Percentiles rank a stretch among this genome's conserved stretches.
Evolutionary conservation across 2,329 filamentous ascomycete species (phyloP).

Genomic region (Fusarium circinatum): DNA sequence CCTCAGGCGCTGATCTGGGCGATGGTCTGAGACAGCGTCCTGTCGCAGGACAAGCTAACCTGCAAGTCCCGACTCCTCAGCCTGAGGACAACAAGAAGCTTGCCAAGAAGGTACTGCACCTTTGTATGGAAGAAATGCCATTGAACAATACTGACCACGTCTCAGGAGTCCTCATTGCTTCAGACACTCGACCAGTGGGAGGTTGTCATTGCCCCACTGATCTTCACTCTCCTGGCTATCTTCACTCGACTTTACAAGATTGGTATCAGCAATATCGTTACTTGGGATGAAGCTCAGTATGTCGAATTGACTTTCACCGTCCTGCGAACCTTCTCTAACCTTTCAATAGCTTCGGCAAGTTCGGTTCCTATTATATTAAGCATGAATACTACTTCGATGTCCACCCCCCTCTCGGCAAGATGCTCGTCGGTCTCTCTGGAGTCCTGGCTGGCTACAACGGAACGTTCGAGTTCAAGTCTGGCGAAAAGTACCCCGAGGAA

Average conservation of each 20-base stretch:
- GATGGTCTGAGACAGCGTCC: conserved; percentile 67
- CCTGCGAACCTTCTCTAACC: conserved; percentile 13
- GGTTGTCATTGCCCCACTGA: conserved; percentile 67
- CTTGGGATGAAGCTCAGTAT: conserved; percentile 74
- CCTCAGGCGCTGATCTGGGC: conserved; percentile 68
- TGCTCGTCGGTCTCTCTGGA: conserved; percentile 95
- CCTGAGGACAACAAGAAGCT: conserved; percentile 70
- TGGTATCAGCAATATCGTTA: conserved; percentile 73
- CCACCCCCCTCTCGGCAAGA: conserved; percentile 96
- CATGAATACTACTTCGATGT: conserved; percentile 97
- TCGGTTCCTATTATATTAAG: conserved; percentile 98
- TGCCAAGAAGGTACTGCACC: conserved; percentile 61
- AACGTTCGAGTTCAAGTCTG: conserved; percentile 99
- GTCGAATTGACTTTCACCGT: conserved; percentile 42
- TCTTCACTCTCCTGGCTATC: conserved; percentile 70
- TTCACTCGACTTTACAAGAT: conserved; percentile 78
- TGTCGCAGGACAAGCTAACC: conserved; percentile 52
- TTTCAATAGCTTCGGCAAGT: conserved; percentile 83
- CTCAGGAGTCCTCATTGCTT: conserved; percentile 66
- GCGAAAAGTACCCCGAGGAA: conserved; percentile 92
- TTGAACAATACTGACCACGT: conserved; percentile 32
- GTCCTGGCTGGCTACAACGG: conserved; percentile 98
- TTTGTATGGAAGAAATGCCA: background rate
- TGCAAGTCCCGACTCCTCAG: conserved; percentile 53
- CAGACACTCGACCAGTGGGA: conserved; percentile 73